These are phyloP conservation scores for Starmera stellimalicola DNA, from an alignment of 1,139 yeast genomes.

Conservation along the genomic window DNA sequence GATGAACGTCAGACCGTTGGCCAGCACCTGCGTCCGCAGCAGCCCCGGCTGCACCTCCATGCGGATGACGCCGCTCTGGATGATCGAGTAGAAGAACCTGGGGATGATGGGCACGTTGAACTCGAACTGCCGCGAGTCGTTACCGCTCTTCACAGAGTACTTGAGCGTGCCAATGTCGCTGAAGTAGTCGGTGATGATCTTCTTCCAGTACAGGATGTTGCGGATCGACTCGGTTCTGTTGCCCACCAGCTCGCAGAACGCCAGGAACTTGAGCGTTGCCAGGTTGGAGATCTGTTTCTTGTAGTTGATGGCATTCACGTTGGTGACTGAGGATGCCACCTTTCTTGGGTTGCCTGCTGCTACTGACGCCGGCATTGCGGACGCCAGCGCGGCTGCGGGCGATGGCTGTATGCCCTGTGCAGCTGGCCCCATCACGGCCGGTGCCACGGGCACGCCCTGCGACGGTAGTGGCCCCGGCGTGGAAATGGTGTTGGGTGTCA, in stretches of 20 bases:
- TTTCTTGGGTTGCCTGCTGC: no score
- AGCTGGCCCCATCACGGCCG: slow-evolving; percentile 2
- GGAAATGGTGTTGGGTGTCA: no score
- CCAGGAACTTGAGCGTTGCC: slow-evolving; percentile 27
- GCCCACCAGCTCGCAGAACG: slow-evolving; percentile 30
- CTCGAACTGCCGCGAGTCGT: slow-evolving; percentile 49
- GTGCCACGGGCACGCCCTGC: slow-evolving; percentile 2
- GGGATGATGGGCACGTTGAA: slow-evolving; percentile 61
- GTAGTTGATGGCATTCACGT: slow-evolving; percentile 9
- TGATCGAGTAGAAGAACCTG: slow-evolving; percentile 45
- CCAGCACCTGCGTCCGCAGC: slow-evolving; percentile 55
- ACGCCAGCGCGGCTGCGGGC: no score
- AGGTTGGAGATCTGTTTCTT: slow-evolving; percentile 21
- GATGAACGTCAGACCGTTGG: slow-evolving; percentile 56
- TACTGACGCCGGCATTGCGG: no score
- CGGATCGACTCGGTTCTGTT: slow-evolving; percentile 27
- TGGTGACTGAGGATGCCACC: no score
- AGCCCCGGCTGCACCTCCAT: slow-evolving; percentile 56
- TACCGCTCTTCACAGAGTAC: slow-evolving; percentile 33
- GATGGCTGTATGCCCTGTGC: slow-evolving; percentile 5
- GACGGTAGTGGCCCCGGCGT: no score
- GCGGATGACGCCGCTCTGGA: slow-evolving; percentile 43
- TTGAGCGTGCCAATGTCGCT: slow-evolving; percentile 37
- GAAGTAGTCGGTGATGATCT: slow-evolving; percentile 37
- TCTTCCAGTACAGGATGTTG: slow-evolving; percentile 38